Base-by-base conservation (phyloP, 306 rosid genomes). In the Cicer cuneatum region DNA sequence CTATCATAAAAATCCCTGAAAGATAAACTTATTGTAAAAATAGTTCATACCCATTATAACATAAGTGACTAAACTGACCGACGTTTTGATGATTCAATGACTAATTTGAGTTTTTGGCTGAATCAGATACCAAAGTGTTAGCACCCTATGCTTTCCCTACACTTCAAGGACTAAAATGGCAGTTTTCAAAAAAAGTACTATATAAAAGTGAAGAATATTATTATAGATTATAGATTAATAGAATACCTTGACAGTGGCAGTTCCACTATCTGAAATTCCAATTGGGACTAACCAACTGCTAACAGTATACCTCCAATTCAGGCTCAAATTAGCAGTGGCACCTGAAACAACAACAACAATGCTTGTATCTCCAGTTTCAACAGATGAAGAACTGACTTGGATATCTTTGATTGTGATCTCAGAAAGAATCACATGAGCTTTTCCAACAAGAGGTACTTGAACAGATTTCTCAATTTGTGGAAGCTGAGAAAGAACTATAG, bases 241-340 rank as follows among this genome's bases (percentile, higher is more conserved):
- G 0, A 9, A 66, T 66, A 66, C 98, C 97, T 87, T 82, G 37
- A 87, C 87, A 73, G 87, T 78, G 33, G 98, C 98, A 3, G 58
- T 84, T 19, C 98, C 98, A 70, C 86, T 13, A 79, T 91, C 98
- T 5, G 96, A 81, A 69, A 91, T 82, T 41, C 85, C 87, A 77
- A 86, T 57, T 29, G 89, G 89, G 21, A 83, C 45, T 49, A 91
- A 77, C 91, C 90, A 87, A 78, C 86, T 76, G 21, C 83, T 77
- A 43, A 70, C 82, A 59, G 86, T 61, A 66, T 91, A 93, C 46
- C 43, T 56, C 98, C 98, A 93, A 8, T 71, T 71, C 90, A 91
- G 75, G 74, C 53, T 87, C 84, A 89, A 72, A 71, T 91, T 62
- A 7, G 96, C 98, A 33, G 96, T 89, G 81, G 92, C 97, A 39